These are phyloP conservation scores for Gryganskiella cystojenkinii DNA, from an alignment of 192 early-diverging fungal genomes.

Conservation along the genomic window DNA sequence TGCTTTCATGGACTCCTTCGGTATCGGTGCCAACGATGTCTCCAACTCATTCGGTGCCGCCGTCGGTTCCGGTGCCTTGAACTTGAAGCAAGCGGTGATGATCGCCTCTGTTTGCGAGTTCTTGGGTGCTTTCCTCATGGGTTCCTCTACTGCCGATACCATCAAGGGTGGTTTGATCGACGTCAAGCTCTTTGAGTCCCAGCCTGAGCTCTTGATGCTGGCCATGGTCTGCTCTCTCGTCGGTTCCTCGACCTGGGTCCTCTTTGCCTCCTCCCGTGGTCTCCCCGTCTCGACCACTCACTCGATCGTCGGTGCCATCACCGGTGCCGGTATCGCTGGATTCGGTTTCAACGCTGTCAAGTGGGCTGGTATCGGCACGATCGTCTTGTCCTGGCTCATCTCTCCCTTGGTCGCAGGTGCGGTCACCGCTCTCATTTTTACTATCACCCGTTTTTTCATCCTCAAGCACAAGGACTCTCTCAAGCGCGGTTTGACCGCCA, in stretches of 20 bases:
- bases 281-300: conserved; percentile 87
- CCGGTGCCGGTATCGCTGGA: conserved; percentile 80
- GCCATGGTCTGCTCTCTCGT: conserved; percentile 86
- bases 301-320: conserved; percentile 83
- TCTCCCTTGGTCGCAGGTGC: conserved; percentile 76
- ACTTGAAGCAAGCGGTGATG: conserved; percentile 74
- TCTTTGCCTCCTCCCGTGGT: conserved; percentile 75
- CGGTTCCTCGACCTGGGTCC: conserved; percentile 83
- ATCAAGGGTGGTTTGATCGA: conserved; percentile 82
- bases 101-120: conserved; percentile 89
- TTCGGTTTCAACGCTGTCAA: conserved; percentile 73
- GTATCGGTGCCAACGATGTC: conserved; percentile 90
- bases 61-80: conserved; percentile 82
- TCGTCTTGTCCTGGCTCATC: conserved; percentile 71
- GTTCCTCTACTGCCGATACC: conserved; percentile 78
- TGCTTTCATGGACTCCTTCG: conserved; percentile 80
- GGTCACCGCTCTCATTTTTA: conserved; percentile 71
- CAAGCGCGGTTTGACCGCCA: conserved; percentile 70
- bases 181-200: conserved; percentile 60
- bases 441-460: conserved; percentile 71
- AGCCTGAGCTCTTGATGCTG: conserved; percentile 84
- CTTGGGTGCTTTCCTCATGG: conserved; percentile 81
- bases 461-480: conserved; percentile 70
- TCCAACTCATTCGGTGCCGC: conserved; percentile 89
- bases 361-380: conserved; percentile 60